Evolutionary conservation across 495 filamentous ascomycete species (phyloP), one percentile per base, ranked within the genome.

Genomic region (Podospora sp.): DNA sequence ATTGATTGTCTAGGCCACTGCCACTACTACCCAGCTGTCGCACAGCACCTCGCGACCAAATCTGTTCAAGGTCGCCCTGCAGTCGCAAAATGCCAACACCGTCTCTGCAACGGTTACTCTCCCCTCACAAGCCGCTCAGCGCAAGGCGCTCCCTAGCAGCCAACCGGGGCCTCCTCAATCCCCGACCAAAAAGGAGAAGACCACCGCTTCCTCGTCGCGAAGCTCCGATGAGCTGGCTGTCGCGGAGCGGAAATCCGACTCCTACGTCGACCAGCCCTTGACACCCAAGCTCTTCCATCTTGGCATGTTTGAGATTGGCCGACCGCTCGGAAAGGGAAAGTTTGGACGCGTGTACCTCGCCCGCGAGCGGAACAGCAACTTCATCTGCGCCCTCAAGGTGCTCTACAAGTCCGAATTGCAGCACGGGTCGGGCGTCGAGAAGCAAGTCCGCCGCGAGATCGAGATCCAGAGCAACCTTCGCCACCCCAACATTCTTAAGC

Each of bases 291-390:
- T 93, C 61, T 92, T 95, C 75, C 93, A 97, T 69, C 89, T 99
- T 1, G 93, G 94, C 76, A 98, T 99, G 95, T 99, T 99, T 73
- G 95, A 99, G 73, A 98, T 99, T 71, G 95, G 95, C 11, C 91
- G 94, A 57, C 96, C 95, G 2, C 82, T 99, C 6, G 95, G 95
- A 9, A 99, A 98, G 77, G 95, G 95, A 62, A 99, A 99, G 78
- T 99, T 98, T 74, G 95, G 95, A 5, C 87, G 96, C 55, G 95
- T 99, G 0, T 99, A 99, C 75, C 87, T 99, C 2, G 95, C 94
- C 53, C 92, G 94, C 65, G 95, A 99, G 77, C 87, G 93, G 29
- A 89, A 86, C 53, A 91, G 87, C 22, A 91, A 92, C 68, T 99
- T 97, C 79, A 92, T 99, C 65, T 99, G 95, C 79, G 95, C 94